Evolutionary conservation across 768 basidiomycete genomes (phyloP).

Genomic region (Mycena haematopus): DNA sequence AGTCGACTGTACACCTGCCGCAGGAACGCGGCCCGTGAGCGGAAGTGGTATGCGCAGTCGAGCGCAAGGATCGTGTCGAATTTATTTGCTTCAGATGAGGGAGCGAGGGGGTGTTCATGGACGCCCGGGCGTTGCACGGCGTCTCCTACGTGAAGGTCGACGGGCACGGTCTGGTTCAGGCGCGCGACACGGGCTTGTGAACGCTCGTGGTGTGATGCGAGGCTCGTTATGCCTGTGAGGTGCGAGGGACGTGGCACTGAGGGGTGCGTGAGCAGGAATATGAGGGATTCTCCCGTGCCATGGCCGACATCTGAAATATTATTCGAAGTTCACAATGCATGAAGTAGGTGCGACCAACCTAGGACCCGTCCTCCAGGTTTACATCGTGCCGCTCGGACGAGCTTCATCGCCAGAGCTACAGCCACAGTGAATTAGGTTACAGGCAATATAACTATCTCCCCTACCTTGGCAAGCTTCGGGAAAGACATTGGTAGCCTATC

Average conservation of each 20-base stretch:
- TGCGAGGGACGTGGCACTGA: conserved; percentile 52
- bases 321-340: conserved; percentile 8
- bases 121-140: conserved; percentile 48
- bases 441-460: background rate
- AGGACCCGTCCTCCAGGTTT: conserved; percentile 54
- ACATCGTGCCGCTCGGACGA: conserved; percentile 50
- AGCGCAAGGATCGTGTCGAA: conserved; percentile 64
- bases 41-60: conserved; percentile 76
- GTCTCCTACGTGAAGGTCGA: conserved; percentile 54
- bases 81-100: conserved; percentile 28
- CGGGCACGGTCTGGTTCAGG: conserved; percentile 36
- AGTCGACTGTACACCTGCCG: conserved; percentile 55
- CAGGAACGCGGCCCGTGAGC: conserved; percentile 58
- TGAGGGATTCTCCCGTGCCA: conserved; percentile 70
- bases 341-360: conserved; percentile 43
- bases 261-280: conserved; percentile 56
- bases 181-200: conserved; percentile 48
- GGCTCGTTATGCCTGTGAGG: conserved; percentile 65
- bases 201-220: conserved; percentile 54
- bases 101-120: conserved; percentile 52
- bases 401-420: conserved; percentile 57
- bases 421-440: conserved; percentile 30
- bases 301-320: conserved; percentile 63
- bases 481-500: conserved; percentile 54
- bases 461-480: conserved; percentile 68